These are phyloP conservation scores for Colletotrichum chlorophyti DNA, from an alignment of 2,329 filamentous ascomycete genomes.

Conservation along the genomic window DNA sequence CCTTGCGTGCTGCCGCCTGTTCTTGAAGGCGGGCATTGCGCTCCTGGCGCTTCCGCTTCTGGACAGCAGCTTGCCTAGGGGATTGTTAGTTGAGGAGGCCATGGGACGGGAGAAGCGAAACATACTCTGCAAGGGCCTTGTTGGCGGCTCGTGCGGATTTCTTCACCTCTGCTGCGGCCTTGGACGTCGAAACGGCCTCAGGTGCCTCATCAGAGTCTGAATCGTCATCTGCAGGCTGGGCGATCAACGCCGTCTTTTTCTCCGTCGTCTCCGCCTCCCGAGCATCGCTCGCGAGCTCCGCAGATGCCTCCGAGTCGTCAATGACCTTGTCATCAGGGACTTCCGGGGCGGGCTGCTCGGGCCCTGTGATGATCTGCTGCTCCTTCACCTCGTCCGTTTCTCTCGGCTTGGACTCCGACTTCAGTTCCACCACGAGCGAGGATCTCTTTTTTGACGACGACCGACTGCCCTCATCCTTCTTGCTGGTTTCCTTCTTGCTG, in stretches of 20 bases:
- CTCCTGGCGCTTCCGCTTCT: slow-evolving; percentile 63
- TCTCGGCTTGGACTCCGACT: not conserved
- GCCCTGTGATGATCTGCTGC: slow-evolving; percentile 23
- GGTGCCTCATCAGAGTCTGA: slow-evolving; percentile 63
- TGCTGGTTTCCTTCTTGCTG: slow-evolving; percentile 6
- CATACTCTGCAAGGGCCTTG: slow-evolving; percentile 60
- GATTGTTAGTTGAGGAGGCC: not conserved
- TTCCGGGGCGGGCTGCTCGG: slow-evolving; percentile 26
- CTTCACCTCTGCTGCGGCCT: slow-evolving; percentile 53
- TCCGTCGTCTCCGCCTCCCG: slow-evolving; percentile 4
- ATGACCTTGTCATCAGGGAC: slow-evolving; percentile 23
- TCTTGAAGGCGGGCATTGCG: slow-evolving; percentile 60
- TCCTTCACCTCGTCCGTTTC: not conserved
- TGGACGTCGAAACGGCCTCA: slow-evolving; percentile 62
- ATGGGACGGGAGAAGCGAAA: not conserved
- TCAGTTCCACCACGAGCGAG: slow-evolving; percentile 19
- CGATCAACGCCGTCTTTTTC: slow-evolving; percentile 36
- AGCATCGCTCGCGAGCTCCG: slow-evolving; percentile 1
- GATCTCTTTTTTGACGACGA: slow-evolving; percentile 19
- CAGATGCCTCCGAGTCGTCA: slow-evolving; percentile 22
- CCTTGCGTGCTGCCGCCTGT: slow-evolving; percentile 59
- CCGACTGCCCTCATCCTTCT: slow-evolving; percentile 16
- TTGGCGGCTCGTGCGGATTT: slow-evolving; percentile 54
- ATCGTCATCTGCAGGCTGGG: slow-evolving; percentile 48
- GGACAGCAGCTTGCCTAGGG: slow-evolving; percentile 55